Percentiles rank a stretch among this genome's conserved stretches.
These are phyloP conservation scores for Vigna reflexopilosa DNA, from an alignment of 306 rosid genomes.

Conservation along the genomic window DNA sequence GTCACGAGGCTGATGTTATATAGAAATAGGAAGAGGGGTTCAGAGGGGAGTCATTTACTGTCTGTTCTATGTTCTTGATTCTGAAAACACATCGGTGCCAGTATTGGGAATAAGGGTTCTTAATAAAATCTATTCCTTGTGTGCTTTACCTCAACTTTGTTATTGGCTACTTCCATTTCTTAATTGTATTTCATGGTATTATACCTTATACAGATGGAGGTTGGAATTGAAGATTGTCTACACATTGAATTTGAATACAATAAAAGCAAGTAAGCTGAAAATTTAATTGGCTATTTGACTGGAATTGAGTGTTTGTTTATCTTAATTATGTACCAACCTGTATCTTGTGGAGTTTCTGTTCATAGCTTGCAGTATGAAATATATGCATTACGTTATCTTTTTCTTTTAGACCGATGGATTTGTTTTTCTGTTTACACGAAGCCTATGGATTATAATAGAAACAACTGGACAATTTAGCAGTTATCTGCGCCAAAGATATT, in stretches of 20 bases:
- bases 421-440: not conserved
- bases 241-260: slow-evolving; percentile 98
- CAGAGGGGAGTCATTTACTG: not conserved
- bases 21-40: not conserved
- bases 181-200: slow-evolving; percentile 36
- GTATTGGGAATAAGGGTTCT: not conserved
- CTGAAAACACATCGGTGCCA: not conserved
- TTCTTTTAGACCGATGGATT: slow-evolving; percentile 1
- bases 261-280: slow-evolving; percentile 89
- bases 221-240: slow-evolving; percentile 98
- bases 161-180: slow-evolving; percentile 33
- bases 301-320: slow-evolving; percentile 19
- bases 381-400: slow-evolving; percentile 18
- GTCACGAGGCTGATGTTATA: not conserved
- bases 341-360: slow-evolving; percentile 25
- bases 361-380: slow-evolving; percentile 24
- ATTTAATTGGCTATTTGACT: slow-evolving; percentile 39
- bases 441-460: slow-evolving; percentile 13
- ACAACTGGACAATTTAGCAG: slow-evolving; percentile 28
- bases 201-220: slow-evolving; percentile 85
- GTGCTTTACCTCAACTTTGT: slow-evolving; percentile 36
- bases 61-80: not conserved
- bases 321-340: slow-evolving; percentile 20
- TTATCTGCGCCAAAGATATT: slow-evolving; percentile 9
- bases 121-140: not conserved